These are phyloP conservation scores for Metschnikowia corniflorae DNA, from an alignment of 805 yeast species.

Conservation along the genomic window DNA sequence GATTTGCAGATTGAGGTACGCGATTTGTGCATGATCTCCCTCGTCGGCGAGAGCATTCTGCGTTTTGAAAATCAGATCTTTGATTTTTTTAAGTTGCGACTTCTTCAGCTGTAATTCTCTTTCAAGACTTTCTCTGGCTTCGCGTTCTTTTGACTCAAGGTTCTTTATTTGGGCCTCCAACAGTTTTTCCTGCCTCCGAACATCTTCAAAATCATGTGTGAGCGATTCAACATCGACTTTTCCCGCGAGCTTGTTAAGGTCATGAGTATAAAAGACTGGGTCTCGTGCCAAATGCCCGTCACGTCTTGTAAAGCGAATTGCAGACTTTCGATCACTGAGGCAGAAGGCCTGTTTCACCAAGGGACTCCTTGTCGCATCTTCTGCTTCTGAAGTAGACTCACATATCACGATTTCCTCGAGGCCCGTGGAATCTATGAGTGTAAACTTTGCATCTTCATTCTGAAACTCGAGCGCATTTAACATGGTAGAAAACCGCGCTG, in stretches of 20 bases:
- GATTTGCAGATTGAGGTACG: conserved; percentile 32
- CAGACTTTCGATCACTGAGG: conserved; percentile 43
- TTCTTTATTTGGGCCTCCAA: conserved; percentile 13
- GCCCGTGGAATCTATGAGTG: conserved; percentile 58
- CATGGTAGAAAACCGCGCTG: conserved; percentile 33
- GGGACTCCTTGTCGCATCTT: conserved; percentile 25
- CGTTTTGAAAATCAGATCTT: conserved; percentile 28
- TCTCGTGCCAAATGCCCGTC: conserved; percentile 49
- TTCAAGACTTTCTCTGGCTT: conserved; percentile 10
- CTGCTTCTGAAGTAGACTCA: conserved; percentile 50
- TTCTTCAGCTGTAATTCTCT: conserved; percentile 10
- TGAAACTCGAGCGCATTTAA: conserved; percentile 58
- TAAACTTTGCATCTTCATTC: conserved; percentile 51
- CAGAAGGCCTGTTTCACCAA: conserved; percentile 38
- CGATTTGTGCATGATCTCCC: conserved; percentile 42
- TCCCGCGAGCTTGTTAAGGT: conserved; percentile 28
- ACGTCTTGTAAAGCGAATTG: conserved; percentile 36
- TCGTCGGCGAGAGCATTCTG: conserved; percentile 42
- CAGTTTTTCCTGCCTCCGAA: conserved; percentile 17
- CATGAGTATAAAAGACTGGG: conserved; percentile 46
- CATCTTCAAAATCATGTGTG: conserved; percentile 14
- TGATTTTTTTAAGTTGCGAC: conserved; percentile 15
- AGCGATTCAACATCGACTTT: conserved; percentile 17
- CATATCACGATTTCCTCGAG: conserved; percentile 60
- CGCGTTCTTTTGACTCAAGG: conserved; percentile 15